Evolutionary conservation across 371 early-diverging fungal genomes (phyloP).

Genomic region (Mucor piriformis): DNA sequence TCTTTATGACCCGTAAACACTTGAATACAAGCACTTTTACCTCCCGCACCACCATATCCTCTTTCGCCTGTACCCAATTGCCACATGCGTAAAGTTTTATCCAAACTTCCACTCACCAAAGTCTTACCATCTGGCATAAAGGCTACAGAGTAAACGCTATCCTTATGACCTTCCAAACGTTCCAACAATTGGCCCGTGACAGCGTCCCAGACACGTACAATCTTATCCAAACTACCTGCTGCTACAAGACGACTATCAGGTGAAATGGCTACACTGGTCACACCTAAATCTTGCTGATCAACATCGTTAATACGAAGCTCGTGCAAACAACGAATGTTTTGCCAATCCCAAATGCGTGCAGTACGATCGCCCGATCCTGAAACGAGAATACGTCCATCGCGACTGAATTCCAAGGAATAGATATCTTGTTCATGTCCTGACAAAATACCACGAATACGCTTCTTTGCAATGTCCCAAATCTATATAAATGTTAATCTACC

Average conservation of each 20-base stretch:
- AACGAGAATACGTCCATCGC: conserved; percentile 90
- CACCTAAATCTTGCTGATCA: conserved; percentile 89
- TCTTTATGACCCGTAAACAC: conserved; percentile 81
- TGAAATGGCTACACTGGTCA: conserved; percentile 92
- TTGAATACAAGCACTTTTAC: conserved; percentile 52
- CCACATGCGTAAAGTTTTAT: conserved; percentile 96
- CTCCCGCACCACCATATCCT: conserved; percentile 32
- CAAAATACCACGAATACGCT: conserved; percentile 68
- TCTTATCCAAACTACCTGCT: conserved; percentile 90
- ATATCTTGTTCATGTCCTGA: conserved; percentile 97
- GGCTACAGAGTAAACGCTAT: conserved; percentile 95
- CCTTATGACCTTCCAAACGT: conserved; percentile 94
- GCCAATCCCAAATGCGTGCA: conserved; percentile 87
- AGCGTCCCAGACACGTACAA: conserved; percentile 94
- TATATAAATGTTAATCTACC: too few relatives aligned
- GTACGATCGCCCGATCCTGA: conserved; percentile 96
- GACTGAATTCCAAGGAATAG: conserved; percentile 94
- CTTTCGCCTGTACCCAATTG: conserved; percentile 64
- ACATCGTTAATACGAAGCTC: conserved; percentile 81
- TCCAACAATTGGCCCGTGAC: conserved; percentile 80
- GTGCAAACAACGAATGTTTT: conserved; percentile 70
- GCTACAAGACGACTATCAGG: conserved; percentile 84
- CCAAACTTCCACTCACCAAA: conserved; percentile 93
- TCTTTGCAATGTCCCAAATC: conserved; percentile 82
- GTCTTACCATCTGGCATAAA: conserved; percentile 94